These are phyloP conservation scores for Aspergillus sp. DNA, from an alignment of 2,329 filamentous ascomycete genomes.

Conservation along the genomic window DNA sequence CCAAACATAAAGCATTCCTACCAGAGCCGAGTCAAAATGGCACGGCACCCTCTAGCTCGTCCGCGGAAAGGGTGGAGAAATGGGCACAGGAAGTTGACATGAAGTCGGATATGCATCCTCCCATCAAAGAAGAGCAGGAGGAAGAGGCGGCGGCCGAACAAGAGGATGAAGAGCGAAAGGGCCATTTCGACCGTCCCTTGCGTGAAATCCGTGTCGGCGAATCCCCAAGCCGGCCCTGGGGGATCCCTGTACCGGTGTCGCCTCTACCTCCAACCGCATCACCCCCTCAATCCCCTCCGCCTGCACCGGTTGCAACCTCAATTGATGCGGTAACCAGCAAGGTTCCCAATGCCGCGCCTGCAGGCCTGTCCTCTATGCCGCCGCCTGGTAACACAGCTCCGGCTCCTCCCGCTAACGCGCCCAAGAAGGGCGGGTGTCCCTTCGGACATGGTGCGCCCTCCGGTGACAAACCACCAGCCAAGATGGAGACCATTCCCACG, in stretches of 20 bases:
- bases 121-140: constrained; percentile 44
- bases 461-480: constrained; percentile 13
- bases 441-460: constrained; percentile 34
- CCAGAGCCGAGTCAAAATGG: constrained; percentile 51
- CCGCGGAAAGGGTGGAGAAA: constrained; percentile 73
- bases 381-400: constrained; percentile 13
- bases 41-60: constrained; percentile 43
- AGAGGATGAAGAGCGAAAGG: constrained; percentile 62
- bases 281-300: constrained; percentile 26
- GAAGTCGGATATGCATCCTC: constrained; percentile 46
- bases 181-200: constrained; percentile 79
- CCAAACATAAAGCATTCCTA: constrained; percentile 85
- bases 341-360: constrained; percentile 15
- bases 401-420: constrained; percentile 8
- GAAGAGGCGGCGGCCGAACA: constrained; percentile 36
- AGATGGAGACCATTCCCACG: constrained; percentile 20
- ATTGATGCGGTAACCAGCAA: constrained; percentile 17
- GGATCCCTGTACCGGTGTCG: constrained; percentile 72
- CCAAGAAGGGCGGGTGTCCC: constrained; percentile 36
- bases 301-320: constrained; percentile 22
- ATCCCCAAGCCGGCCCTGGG: constrained; percentile 90
- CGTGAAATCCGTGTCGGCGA: constrained; percentile 92
- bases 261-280: constrained; percentile 37
- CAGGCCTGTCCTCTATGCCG: constrained; percentile 15
- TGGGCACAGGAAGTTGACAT: constrained; percentile 80